These are phyloP conservation scores for Penicillium pulvis DNA, from an alignment of 495 filamentous ascomycete species.

Conservation along the genomic window DNA sequence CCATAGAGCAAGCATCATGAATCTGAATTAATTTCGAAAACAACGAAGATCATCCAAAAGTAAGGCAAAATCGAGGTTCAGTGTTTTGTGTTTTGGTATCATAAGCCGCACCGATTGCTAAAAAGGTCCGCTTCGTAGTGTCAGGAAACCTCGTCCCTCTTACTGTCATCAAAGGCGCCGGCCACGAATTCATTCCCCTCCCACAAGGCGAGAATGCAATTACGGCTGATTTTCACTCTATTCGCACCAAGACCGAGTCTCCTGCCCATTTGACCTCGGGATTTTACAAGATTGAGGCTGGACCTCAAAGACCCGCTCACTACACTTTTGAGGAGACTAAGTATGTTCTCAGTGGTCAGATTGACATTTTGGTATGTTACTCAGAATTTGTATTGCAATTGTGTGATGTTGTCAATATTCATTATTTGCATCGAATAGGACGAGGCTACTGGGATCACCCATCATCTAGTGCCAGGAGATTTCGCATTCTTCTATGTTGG, in stretches of 20 bases:
- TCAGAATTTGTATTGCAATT: neutral
- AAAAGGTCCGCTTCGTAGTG: slow-evolving; percentile 18
- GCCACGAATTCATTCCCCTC: slow-evolving; percentile 33
- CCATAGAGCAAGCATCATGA: neutral
- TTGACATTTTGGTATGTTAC: slow-evolving; percentile 32
- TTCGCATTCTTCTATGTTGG: slow-evolving; percentile 39
- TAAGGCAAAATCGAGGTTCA: neutral
- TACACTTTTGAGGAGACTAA: slow-evolving; percentile 36
- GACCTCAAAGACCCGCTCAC: slow-evolving; percentile 26
- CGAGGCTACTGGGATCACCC: slow-evolving; percentile 36
- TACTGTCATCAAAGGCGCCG: slow-evolving; percentile 37
- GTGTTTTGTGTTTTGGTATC: neutral
- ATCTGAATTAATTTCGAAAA: neutral
- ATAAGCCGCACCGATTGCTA: neutral
- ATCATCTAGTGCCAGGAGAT: slow-evolving; percentile 34
- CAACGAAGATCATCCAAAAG: neutral
- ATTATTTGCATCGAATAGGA: slow-evolving; percentile 18
- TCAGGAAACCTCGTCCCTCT: slow-evolving; percentile 30
- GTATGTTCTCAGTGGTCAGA: slow-evolving; percentile 35
- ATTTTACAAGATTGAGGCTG: slow-evolving; percentile 38
- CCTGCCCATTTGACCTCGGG: slow-evolving; percentile 34
- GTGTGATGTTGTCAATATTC: neutral
- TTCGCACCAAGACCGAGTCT: slow-evolving; percentile 32
- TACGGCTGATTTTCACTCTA: slow-evolving; percentile 34
- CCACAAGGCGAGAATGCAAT: slow-evolving; percentile 34